Base-by-base conservation (phyloP, 805 yeast species). In the Metschnikowia reukaufii region DNA sequence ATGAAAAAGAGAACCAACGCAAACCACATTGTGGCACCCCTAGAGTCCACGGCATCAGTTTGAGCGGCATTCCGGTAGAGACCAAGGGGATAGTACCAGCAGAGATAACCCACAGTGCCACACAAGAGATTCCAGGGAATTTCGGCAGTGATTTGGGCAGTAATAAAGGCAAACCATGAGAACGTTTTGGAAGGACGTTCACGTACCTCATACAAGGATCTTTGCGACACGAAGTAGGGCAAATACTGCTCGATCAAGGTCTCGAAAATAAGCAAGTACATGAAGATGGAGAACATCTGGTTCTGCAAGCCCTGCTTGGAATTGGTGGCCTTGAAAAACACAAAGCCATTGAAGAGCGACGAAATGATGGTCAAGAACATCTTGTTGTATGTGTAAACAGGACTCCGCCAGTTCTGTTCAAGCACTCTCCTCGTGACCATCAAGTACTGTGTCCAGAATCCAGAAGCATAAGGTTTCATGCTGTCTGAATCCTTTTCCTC, bases 281-380 rank as follows among this genome's bases (percentile, higher is more conserved):
- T 74, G 62, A 77, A 77, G 40, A 74, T 65, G 25, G 80, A 66
- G 48, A 76, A 73, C 70, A 77, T 68, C 51, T 76, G 92, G 66
- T 87, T 86, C 64, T 88, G 96, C 55, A 71, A 60, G 34, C 73
- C 74, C 66, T 68, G 88, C 38, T 74, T 61, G 7, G 88, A 75
- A 8, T 73, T 74, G 49, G 58, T 77, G 35, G 88, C 85, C 50
- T 81, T 82, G 67, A 77, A 83, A 65, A 82, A 82, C 7, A 86
- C 76, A 63, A 87, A 86, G 32, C 95, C 95, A 50, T 82, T 77
- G 61, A 83, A 81, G 38, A 84, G 60, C 18, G 83, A 70, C 48
- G 85, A 67, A 13, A 75, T 56, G 6, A 77, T 64, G 50, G 80
- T 72, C 65, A 86, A 75, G 60, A 71, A 67, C 21, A 79, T 55